Percentiles rank a stretch among this genome's conserved stretches.
Evolutionary conservation across 345 rosid species (phyloP).

Genomic region (Boechera divaricarpa): DNA sequence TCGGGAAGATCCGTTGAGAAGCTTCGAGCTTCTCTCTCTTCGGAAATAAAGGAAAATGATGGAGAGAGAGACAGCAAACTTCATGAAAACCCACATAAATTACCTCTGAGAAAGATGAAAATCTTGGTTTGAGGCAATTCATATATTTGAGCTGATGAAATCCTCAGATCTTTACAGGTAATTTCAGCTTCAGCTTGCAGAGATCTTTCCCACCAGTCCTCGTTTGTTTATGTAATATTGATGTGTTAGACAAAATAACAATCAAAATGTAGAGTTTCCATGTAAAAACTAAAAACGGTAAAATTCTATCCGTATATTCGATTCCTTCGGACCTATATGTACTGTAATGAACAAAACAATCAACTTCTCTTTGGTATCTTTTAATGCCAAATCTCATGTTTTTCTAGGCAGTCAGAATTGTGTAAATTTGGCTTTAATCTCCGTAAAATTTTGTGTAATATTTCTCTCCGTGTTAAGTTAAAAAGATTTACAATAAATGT

Average conservation of each 20-base stretch:
- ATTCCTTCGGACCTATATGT: conserved; percentile 3
- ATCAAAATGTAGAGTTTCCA: conserved; percentile 33
- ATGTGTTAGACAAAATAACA: conserved; percentile 30
- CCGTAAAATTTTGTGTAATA: too few relatives aligned
- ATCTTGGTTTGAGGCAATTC: conserved; percentile 11
- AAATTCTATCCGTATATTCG: conserved; percentile 15
- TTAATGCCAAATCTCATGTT: background rate
- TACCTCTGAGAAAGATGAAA: conserved; percentile 9
- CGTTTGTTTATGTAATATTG: conserved; percentile 26
- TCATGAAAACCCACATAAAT: conserved; percentile 19
- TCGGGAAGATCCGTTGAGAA: conserved; percentile 60
- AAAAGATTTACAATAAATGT: too few relatives aligned
- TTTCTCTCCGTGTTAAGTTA: too few relatives aligned
- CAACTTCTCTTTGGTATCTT: background rate
- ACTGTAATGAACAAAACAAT: background rate
- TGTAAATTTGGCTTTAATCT: too few relatives aligned
- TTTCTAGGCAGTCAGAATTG: background rate
- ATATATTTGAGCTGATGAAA: conserved; percentile 13
- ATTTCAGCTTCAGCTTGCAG: conserved; percentile 28
- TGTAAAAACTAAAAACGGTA: conserved; percentile 19
- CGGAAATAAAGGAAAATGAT: conserved; percentile 55
- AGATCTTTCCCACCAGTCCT: conserved; percentile 10
- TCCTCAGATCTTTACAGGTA: conserved; percentile 28
- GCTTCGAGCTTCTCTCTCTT: conserved; percentile 72
- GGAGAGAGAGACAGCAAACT: conserved; percentile 32